Conservation (phyloP, 805 yeast species). For the Trichomonascus vanleenenianus region DNA sequence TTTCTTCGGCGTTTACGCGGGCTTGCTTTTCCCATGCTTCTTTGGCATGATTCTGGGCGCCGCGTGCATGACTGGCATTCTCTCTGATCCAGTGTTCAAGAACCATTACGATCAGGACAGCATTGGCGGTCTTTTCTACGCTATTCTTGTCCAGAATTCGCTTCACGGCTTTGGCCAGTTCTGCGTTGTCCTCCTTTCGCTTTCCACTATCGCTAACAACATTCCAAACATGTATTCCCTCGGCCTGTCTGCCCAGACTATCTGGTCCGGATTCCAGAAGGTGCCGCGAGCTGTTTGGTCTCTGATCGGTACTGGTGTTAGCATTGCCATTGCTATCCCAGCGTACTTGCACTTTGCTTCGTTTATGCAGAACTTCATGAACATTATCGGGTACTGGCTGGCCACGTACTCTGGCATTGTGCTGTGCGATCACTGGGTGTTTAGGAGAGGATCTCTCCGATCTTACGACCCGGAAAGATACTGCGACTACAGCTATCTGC, state of each 20-base stretch:
- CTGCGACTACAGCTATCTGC: constrained; percentile 50
- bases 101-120: constrained; percentile 45
- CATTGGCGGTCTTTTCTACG: constrained; percentile 78
- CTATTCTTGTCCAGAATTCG: constrained; percentile 68
- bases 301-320: constrained; percentile 59
- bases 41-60: constrained; percentile 80
- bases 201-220: constrained; percentile 86
- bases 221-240: constrained; percentile 92
- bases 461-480: constrained; percentile 60
- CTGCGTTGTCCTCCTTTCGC: constrained; percentile 74
- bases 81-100: constrained; percentile 38
- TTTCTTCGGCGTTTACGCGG: constrained; percentile 55
- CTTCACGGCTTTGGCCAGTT: constrained; percentile 86
- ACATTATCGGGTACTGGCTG: constrained; percentile 83
- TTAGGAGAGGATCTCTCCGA: constrained; percentile 48
- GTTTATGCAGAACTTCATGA: constrained; percentile 83
- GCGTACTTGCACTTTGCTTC: constrained; percentile 66
- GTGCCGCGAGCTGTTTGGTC: constrained; percentile 87
- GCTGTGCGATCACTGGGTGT: constrained; percentile 77
- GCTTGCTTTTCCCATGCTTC: constrained; percentile 59
- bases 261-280: constrained; percentile 65
- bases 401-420: constrained; percentile 74
- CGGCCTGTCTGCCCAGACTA: constrained; percentile 77
- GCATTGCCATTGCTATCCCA: constrained; percentile 84
- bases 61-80: constrained; percentile 67